Evolutionary conservation across 208 protist species (phyloP), one percentile per base, ranked within the genome.

Genomic region (Sergeia podlipaevii): DNA sequence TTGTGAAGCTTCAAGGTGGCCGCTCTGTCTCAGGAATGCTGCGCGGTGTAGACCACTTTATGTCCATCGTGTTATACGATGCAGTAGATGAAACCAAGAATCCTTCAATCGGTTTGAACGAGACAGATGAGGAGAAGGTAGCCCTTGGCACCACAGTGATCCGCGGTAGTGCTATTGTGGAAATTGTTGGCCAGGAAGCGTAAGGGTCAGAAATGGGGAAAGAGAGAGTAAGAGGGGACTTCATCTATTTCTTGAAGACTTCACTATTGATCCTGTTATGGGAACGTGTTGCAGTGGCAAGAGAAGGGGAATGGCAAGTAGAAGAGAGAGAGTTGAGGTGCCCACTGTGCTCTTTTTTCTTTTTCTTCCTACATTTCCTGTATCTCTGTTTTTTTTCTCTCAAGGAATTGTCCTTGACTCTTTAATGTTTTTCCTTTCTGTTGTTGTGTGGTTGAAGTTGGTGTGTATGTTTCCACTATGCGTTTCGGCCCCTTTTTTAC

Each of bases 31-130:
- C 77, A 7, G 97, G 97, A 13, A 76, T 97, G 5, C 82, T 99
- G 29, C 89, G 97, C 27, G 97, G 97, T 5, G 98, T 96, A 18
- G 97, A 99, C 70, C 68, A 96, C 55, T 98, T 98, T 68, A 98
- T 98, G 96, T 98, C 97, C 53, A 70, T 99, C 33, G 97, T 98
- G 15, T 76, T 99, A 8, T 85, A 98, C 60, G 93, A 99, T 48
- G 95, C 96, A n/a, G 70, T 97, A 10, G 97, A 99, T 63, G 89
- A 97, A 30, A 87, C 85, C 1, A 60, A 58, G 4, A 85, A 97
- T 49, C 28, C 59, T 8, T 73, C 81, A 47, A 72, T 74, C 47
- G 46, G 49, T n/a, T 10, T 33, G 10, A 54, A 49, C 46, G 65
- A 59, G 13, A n/a, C n/a, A n/a, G n/a, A n/a, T n/a, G 68, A 65